Evolutionary conservation across 306 rosid species (phyloP).

Genomic region (Alnus glutinosa): DNA sequence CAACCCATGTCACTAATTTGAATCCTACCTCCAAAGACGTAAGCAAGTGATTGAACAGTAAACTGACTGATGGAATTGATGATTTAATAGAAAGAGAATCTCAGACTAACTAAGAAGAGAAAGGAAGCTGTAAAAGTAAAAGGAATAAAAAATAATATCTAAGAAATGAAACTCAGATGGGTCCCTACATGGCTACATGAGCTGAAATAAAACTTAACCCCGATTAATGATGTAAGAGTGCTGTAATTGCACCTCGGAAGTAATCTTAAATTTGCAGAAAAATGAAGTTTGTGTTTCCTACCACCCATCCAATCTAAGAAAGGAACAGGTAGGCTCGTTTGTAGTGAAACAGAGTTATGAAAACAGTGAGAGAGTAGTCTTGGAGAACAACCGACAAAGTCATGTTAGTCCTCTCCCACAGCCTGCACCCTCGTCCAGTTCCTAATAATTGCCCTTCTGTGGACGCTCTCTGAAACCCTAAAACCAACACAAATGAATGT

Average conservation of each 20-base stretch:
- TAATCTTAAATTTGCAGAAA: neutral
- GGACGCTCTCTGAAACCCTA: conserved; percentile 44
- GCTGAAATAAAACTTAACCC: conserved; percentile 26
- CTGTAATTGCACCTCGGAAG: no score
- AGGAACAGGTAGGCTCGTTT: conserved; percentile 44
- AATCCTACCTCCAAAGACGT: conserved; percentile 37
- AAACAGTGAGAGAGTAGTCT: conserved; percentile 21
- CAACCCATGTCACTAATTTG: conserved; percentile 51
- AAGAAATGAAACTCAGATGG: conserved; percentile 28
- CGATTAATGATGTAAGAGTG: neutral
- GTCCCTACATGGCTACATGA: conserved; percentile 23
- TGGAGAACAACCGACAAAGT: conserved; percentile 74
- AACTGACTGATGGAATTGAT: conserved; percentile 8
- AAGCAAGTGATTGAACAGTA: conserved; percentile 33
- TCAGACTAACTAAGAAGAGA: neutral
- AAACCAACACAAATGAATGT: conserved; percentile 36
- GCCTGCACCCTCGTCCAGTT: conserved; percentile 66
- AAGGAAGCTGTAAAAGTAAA: neutral
- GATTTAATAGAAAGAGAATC: conserved; percentile 9
- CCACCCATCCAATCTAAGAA: conserved; percentile 59
- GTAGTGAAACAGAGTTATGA: conserved; percentile 46
- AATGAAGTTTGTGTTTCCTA: conserved; percentile 61
- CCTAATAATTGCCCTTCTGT: conserved; percentile 56
- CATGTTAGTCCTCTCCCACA: conserved; percentile 75
- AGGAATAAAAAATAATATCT: neutral